Conservation (phyloP, 768 basidiomycete species). For the Collybiopsis confluens region DNA sequence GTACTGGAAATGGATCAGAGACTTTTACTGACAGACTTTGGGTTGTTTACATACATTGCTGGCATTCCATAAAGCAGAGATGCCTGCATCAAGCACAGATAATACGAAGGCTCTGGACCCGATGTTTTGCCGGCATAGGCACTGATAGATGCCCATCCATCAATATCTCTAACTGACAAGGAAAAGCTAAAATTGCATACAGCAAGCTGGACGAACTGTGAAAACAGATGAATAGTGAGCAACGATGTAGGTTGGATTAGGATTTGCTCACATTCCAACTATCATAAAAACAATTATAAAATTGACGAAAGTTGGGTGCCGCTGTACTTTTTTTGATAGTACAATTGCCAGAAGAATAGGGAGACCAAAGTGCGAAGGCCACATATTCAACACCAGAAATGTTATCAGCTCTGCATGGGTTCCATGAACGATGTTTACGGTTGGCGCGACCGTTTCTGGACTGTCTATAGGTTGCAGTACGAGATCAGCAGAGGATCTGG, state of each 20-base stretch:
- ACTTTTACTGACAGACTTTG: background rate
- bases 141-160: constrained; percentile 17
- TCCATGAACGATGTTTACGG: constrained; percentile 37
- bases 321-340: constrained; percentile 35
- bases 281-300: constrained; percentile 42
- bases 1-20: constrained; percentile 22
- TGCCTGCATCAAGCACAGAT: constrained; percentile 42
- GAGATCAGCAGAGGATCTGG: background rate
- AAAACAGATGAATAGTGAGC: background rate
- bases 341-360: constrained; percentile 39
- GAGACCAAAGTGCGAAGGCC: constrained; percentile 47
- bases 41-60: constrained; percentile 30
- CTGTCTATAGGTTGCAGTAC: background rate
- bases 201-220: constrained; percentile 36
- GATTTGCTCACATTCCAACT: constrained; percentile 33
- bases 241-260: background rate
- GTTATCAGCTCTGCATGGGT: constrained; percentile 34
- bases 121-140: constrained; percentile 36
- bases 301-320: constrained; percentile 45
- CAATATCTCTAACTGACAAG: constrained; percentile 6
- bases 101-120: constrained; percentile 39
- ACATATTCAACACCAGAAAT: constrained; percentile 44
- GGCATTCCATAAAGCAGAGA: constrained; percentile 46
- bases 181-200: constrained; percentile 20
- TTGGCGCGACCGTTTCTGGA: constrained; percentile 1